Evolutionary conservation across 768 basidiomycete genomes (phyloP).

Genomic region (Vishniacozyma victoriae): DNA sequence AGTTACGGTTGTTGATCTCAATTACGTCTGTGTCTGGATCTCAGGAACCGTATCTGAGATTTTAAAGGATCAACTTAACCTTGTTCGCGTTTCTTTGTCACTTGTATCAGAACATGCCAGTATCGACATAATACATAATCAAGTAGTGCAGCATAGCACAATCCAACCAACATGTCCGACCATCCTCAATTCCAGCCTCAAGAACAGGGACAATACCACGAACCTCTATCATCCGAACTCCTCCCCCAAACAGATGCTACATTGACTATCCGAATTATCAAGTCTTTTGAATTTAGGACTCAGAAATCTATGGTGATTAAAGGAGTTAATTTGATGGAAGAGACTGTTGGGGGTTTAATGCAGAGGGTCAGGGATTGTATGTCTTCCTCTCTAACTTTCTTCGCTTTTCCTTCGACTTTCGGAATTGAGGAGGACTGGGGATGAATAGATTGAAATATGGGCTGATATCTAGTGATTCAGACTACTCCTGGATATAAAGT

Average conservation of each 20-base stretch:
- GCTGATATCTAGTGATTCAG: slow-evolving; percentile 61
- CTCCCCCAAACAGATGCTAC: slow-evolving; percentile 60
- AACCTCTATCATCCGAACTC: slow-evolving; percentile 21
- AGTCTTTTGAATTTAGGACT: slow-evolving; percentile 88
- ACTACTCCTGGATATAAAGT: slow-evolving; percentile 80
- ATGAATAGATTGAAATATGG: not conserved
- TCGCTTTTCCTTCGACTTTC: not conserved
- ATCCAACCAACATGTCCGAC: too few relatives aligned
- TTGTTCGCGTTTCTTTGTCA: too few relatives aligned
- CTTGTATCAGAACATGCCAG: too few relatives aligned
- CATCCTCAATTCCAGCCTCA: too few relatives aligned
- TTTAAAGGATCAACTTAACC: too few relatives aligned
- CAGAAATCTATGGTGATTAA: slow-evolving; percentile 80
- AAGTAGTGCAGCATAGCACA: too few relatives aligned
- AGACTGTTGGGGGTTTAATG: slow-evolving; percentile 76
- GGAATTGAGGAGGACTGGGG: not conserved
- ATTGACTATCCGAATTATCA: slow-evolving; percentile 85
- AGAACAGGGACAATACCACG: too few relatives aligned
- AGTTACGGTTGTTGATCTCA: too few relatives aligned
- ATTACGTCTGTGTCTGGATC: too few relatives aligned
- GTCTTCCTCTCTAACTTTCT: slow-evolving; percentile 60
- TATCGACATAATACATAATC: too few relatives aligned
- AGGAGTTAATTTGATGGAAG: slow-evolving; percentile 67
- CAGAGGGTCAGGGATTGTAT: slow-evolving; percentile 59
- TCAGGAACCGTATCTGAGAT: too few relatives aligned